Conservation (phyloP, 805 yeast species). For the Torulaspora maleeae region DNA sequence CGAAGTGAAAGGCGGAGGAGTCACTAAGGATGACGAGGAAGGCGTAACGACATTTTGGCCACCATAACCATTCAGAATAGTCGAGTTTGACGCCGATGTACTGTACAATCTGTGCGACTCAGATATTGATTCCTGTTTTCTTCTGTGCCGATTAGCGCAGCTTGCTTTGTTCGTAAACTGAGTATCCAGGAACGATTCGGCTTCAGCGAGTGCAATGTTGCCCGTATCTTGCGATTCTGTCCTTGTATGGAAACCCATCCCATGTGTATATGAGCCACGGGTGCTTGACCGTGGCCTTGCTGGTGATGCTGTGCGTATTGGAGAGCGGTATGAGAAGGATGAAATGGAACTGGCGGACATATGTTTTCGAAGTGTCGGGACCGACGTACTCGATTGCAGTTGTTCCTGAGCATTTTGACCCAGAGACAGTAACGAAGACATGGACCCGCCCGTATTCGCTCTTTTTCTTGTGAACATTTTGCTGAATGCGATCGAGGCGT, state of each 20-base stretch:
- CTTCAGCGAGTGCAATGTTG: not conserved
- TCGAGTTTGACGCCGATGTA: slow-evolving; percentile 8
- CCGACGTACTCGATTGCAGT: slow-evolving; percentile 7
- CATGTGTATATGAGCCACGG: slow-evolving; percentile 24
- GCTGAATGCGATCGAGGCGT: slow-evolving; percentile 36
- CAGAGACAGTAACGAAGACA: slow-evolving; percentile 25
- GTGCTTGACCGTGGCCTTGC: slow-evolving; percentile 31
- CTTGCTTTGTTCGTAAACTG: slow-evolving; percentile 14
- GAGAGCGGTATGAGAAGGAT: slow-evolving; percentile 28
- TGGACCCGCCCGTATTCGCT: slow-evolving; percentile 32
- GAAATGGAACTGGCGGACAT: slow-evolving; percentile 25
- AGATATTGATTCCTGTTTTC: slow-evolving; percentile 33
- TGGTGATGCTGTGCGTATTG: slow-evolving; percentile 31
- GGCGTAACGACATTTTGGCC: slow-evolving; percentile 12
- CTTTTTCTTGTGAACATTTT: slow-evolving; percentile 34
- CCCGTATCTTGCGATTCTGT: slow-evolving; percentile 16
- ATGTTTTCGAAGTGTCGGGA: slow-evolving; percentile 20
- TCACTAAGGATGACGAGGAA: slow-evolving; percentile 16
- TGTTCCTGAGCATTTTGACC: slow-evolving; percentile 12
- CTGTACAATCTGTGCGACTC: slow-evolving; percentile 19
- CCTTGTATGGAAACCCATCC: slow-evolving; percentile 22
- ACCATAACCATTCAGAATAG: not conserved
- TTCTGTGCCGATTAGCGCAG: slow-evolving; percentile 20
- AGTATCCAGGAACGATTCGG: slow-evolving; percentile 23
- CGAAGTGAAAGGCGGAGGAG: slow-evolving; percentile 16